Base-by-base conservation (phyloP, 306 rosid genomes). In the Lupinus albus region DNA sequence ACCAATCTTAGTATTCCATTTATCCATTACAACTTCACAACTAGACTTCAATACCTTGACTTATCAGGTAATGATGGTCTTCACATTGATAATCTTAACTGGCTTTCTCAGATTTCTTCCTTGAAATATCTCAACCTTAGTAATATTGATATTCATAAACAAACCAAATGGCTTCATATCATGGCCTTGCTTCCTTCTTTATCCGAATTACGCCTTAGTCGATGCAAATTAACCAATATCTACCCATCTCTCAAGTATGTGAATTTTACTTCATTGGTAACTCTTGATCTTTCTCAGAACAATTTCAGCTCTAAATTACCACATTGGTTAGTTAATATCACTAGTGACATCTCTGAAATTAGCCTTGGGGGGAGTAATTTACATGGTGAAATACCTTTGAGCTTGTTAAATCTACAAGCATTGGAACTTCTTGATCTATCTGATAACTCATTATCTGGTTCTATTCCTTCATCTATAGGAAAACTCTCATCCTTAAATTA, bases 51-150 rank as follows among this genome's bases (percentile, higher is more conserved):
- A 0, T 10, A 50, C 33, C 46, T 72, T 51, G 62, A 61, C 13
- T 72, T 72, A 49, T 71, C 17, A 1, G 0, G 0, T 1, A 18
- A 59, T 48, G 0, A 0, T 0, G 7, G 1, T 30, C 41, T 13
- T 36, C 18, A 6, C 17, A 30, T 70, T 8, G 59, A 70, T 45
- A 33, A 45, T 30, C 56, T 57, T 30, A 3, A 44, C 0, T 44
- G 74, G 66, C 47, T 70, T 45, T 70, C 47, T 14, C 66, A 4
- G n/a, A 3, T 64, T 45, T 45, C 50, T 0, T 45, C 50, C 50
- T 12, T 45, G 15, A 11, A 45, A 45, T 4, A 45, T 45, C 50
- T 45, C 2, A 3, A n/a, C 15, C 50, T 45, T 1, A 12, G 3
- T n/a, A 0, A 0, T 0, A 1, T 45, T 5, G 0, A 45, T 45